A percentile compares a stretch with the other conserved stretches of the same genome.
These are phyloP conservation scores for Cubamyces lactineus DNA, from an alignment of 768 basidiomycete species.

Conservation along the genomic window DNA sequence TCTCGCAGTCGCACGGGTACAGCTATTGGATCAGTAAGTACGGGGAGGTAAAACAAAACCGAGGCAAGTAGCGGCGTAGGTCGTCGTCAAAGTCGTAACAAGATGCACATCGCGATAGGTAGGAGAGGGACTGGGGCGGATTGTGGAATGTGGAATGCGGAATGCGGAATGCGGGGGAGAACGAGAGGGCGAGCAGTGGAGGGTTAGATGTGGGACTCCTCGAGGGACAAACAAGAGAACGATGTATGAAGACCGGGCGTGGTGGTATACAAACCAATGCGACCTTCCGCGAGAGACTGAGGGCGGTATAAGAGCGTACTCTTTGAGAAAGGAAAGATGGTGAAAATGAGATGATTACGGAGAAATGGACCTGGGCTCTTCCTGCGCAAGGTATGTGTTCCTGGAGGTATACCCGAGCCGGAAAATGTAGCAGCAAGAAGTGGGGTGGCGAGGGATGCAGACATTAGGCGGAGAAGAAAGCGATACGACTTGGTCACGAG, in stretches of 20 bases:
- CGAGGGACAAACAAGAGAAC: too few species aligned
- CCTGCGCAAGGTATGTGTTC: slow-evolving; percentile 17
- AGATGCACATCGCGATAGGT: slow-evolving; percentile 1
- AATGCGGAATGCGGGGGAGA: too few species aligned
- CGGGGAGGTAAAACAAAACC: background rate
- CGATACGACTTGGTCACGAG: background rate
- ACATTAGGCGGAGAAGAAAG: slow-evolving; percentile 4
- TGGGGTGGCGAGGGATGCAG: background rate
- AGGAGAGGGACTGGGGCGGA: background rate
- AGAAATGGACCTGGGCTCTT: background rate
- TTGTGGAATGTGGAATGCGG: too few species aligned
- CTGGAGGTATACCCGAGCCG: slow-evolving; percentile 13
- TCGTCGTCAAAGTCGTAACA: slow-evolving; percentile 23
- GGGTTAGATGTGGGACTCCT: background rate
- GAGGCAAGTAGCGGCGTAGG: background rate
- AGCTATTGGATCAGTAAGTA: slow-evolving; percentile 12
- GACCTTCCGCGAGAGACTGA: slow-evolving; percentile 5
- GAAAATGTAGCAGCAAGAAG: background rate
- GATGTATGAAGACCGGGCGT: slow-evolving; percentile 1
- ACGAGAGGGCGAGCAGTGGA: too few species aligned
- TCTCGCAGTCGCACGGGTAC: slow-evolving; percentile 1
- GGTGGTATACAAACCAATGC: slow-evolving; percentile 6
- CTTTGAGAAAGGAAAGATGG: background rate
- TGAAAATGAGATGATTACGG: background rate
- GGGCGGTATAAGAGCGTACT: background rate